Evolutionary conservation across 805 yeast species (phyloP).

Genomic region (Cyberlindnera misumaiensis): DNA sequence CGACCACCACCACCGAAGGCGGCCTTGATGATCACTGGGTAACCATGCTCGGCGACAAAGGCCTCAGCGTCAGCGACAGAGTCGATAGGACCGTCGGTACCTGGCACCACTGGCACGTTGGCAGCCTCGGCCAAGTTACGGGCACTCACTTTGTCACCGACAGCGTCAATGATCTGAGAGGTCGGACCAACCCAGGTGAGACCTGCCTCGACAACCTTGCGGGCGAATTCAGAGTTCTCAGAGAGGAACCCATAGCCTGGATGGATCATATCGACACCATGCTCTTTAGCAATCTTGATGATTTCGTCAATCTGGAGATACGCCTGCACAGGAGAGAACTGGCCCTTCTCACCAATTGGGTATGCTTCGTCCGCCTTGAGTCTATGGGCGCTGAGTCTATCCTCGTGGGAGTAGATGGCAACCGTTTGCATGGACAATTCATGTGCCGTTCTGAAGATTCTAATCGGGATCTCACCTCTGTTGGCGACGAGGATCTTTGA

Average conservation of each 20-base stretch:
- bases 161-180: conserved; percentile 79
- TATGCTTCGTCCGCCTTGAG: conserved; percentile 92
- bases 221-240: conserved; percentile 90
- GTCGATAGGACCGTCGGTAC: conserved; percentile 96
- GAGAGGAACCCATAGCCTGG: conserved; percentile 91
- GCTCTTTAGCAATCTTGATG: conserved; percentile 73
- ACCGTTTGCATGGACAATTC: conserved; percentile 96
- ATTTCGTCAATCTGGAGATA: conserved; percentile 94
- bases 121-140: conserved; percentile 77
- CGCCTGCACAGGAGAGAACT: conserved; percentile 93
- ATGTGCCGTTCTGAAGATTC: conserved; percentile 96
- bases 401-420: conserved; percentile 95
- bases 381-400: conserved; percentile 89
- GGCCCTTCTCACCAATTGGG: conserved; percentile 83
- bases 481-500: conserved; percentile 71
- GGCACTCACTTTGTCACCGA: conserved; percentile 96
- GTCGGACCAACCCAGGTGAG: conserved; percentile 96
- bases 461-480: conserved; percentile 79
- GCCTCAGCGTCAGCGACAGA: conserved; percentile 66
- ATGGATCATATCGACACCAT: conserved; percentile 78
- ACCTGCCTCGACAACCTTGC: conserved; percentile 83
- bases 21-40: conserved; percentile 95
- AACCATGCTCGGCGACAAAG: conserved; percentile 82
- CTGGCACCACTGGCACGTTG: conserved; percentile 91
- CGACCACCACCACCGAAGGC: conserved; percentile 99